phyloP scores from a whole-genome alignment of 345 rosid genomes.

The Hibiscus trionum region DNA sequence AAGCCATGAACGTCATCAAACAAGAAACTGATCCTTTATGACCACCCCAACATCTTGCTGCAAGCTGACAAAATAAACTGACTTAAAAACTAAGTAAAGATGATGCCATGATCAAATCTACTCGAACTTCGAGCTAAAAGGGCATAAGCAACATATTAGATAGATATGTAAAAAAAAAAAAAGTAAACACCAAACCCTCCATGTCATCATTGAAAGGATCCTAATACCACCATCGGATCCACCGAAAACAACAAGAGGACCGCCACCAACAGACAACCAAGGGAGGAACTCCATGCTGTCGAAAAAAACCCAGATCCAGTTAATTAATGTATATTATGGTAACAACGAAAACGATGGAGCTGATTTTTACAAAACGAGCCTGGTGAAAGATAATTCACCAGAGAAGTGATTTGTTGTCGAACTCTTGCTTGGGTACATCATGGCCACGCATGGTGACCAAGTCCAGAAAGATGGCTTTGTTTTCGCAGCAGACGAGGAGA shows the following conservation, averaged over 20 bases:
- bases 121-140: not conserved
- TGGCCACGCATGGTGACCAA: conserved; percentile 98
- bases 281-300: conserved; percentile 90
- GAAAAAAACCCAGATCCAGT: conserved; percentile 4
- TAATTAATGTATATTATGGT: not conserved
- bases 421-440: conserved; percentile 94
- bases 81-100: not conserved
- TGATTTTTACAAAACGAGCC: conserved; percentile 9
- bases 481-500: conserved; percentile 92
- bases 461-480: conserved; percentile 91
- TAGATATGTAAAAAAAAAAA: conserved; percentile 1
- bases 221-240: conserved; percentile 96
- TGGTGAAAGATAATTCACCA: conserved; percentile 42
- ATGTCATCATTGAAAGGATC: conserved; percentile 96
- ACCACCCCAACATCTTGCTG: conserved; percentile 86
- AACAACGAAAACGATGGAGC: not conserved
- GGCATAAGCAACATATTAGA: conserved; percentile 13
- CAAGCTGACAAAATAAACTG: conserved; percentile 53
- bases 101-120: not conserved
- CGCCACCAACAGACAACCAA: conserved; percentile 68
- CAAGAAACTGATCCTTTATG: conserved; percentile 93
- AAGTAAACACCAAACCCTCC: conserved; percentile 63
- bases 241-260: conserved; percentile 98
- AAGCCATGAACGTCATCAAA: conserved; percentile 94
- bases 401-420: conserved; percentile 85